phyloP scores from a whole-genome alignment of 306 rosid species.

The Macrotyloma uniflorum region DNA sequence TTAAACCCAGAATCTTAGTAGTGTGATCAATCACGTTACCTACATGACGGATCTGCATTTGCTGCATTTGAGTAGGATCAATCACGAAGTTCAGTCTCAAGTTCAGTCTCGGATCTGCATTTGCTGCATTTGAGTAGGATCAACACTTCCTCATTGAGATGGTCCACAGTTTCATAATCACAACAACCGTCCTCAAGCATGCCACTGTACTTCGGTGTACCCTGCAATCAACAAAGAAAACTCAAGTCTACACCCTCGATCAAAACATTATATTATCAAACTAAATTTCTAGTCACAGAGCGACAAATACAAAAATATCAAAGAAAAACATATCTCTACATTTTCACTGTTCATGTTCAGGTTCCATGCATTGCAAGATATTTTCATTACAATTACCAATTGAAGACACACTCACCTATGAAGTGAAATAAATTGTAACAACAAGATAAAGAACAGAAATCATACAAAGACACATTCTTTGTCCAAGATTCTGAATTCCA shows the following conservation, averaged over 20 bases:
- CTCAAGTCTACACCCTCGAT: neutral
- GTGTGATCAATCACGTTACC: constrained; percentile 5
- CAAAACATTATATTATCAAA: neutral
- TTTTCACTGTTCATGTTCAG: neutral
- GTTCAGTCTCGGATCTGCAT: too few species aligned
- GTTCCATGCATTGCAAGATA: neutral
- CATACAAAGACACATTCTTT: neutral
- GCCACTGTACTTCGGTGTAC: constrained; percentile 57
- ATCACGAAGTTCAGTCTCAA: too few species aligned
- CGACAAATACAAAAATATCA: neutral
- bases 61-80: neutral
- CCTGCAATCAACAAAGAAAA: constrained; percentile 38
- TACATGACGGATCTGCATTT: neutral
- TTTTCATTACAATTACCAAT: neutral
- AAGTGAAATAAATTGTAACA: neutral
- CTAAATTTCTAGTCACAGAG: neutral
- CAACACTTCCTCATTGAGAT: constrained; percentile 56
- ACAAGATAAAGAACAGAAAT: neutral
- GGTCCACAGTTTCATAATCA: constrained; percentile 69
- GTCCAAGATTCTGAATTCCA: constrained; percentile 10
- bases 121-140: too few species aligned
- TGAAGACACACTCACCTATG: neutral
- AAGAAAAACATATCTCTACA: neutral
- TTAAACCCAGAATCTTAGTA: neutral
- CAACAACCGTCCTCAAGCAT: constrained; percentile 77